Percentiles rank a stretch among this genome's conserved stretches.
Conservation (phyloP, 192 early-diverging fungal species). For the Linnemannia exigua region DNA sequence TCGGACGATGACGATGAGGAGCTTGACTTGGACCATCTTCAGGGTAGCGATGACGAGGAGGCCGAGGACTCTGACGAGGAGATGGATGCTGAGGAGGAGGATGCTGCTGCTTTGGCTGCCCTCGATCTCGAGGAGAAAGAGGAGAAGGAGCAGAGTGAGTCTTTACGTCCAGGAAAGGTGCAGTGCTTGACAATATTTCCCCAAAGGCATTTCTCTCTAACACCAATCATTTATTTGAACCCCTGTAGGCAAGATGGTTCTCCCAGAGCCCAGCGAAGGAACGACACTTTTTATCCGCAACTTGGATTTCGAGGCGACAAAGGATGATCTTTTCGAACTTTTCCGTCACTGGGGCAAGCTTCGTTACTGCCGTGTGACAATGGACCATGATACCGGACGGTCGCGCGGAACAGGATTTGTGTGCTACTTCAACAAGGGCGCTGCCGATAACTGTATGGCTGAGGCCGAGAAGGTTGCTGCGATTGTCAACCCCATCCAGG, state of each 20-base stretch:
- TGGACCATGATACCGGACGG: conserved; percentile 85
- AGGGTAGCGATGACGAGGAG: conserved; percentile 55
- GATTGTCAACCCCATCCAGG: conserved; percentile 45
- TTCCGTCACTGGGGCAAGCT: conserved; percentile 80
- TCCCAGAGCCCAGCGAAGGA: conserved; percentile 65
- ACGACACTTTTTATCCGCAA: conserved; percentile 96
- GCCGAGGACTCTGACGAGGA: conserved; percentile 53
- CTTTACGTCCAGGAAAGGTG: background rate
- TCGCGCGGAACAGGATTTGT: conserved; percentile 97
- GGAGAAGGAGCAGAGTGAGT: conserved; percentile 53
- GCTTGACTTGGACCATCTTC: conserved; percentile 50
- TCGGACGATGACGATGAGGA: conserved; percentile 56
- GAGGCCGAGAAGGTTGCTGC: conserved; percentile 75
- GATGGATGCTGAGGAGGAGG: conserved; percentile 36
- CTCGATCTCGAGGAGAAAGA: conserved; percentile 47
- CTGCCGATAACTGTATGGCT: conserved; percentile 82
- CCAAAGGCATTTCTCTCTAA: background rate
- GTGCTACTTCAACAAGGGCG: conserved; percentile 79
- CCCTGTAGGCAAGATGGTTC: conserved; percentile 30
- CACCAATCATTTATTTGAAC: background rate
- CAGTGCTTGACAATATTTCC: background rate
- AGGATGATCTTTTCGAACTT: conserved; percentile 77
- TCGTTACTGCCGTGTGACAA: conserved; percentile 88
- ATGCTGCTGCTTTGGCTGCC: conserved; percentile 35
- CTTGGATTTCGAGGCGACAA: conserved; percentile 90